Base-by-base conservation (phyloP, 129 eudicot species). In the Lactuca sativa region DNA sequence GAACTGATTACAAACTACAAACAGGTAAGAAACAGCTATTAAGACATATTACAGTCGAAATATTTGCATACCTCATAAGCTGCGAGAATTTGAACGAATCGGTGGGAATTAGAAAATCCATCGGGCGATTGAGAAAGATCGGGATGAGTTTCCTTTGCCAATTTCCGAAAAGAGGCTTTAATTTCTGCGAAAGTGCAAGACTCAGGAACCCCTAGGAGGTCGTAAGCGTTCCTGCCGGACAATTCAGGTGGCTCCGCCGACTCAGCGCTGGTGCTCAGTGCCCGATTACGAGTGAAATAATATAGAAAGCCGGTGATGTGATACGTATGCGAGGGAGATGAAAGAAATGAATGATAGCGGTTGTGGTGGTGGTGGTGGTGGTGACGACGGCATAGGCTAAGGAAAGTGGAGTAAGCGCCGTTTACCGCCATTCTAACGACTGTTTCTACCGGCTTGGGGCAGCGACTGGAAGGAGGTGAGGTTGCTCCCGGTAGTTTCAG, bases 131-230 rank as follows among this genome's bases (percentile, higher is more conserved):
- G 82, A 74, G 81, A 86, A 5, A 87, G 82, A 65, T 93, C 97
- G 14, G 98, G 98, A 70, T 93, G 98, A 48, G 97, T 93, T 79
- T 85, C 83, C 73, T 93, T 93, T 0, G 97, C 98, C 67, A 93
- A 82, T 70, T 85, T 87, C 37, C 86, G 90, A 34, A 93, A 93
- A 16, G 86, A 82, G 9, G 84, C 78, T 66, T 93, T 93, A 33
- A 93, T 87, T 70, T 89, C 95, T 6, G 76, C 65, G 25, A 78
- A 77, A 2, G 92, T 83, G 74, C 92, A 86, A 4, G 77, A 75
- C 51, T 85, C 86, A 4, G 90, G 62, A n/a, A 93, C 81, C 44
- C 92, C 92, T 43, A 93, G 82, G 55, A 93, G 75, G 15, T 85
- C 82, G 76, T 89, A 93, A 3, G 98, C 98, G 66, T 81, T 89